Evolutionary conservation across 139 green algal species (phyloP).

Genomic region (Nannochloris sp.): DNA sequence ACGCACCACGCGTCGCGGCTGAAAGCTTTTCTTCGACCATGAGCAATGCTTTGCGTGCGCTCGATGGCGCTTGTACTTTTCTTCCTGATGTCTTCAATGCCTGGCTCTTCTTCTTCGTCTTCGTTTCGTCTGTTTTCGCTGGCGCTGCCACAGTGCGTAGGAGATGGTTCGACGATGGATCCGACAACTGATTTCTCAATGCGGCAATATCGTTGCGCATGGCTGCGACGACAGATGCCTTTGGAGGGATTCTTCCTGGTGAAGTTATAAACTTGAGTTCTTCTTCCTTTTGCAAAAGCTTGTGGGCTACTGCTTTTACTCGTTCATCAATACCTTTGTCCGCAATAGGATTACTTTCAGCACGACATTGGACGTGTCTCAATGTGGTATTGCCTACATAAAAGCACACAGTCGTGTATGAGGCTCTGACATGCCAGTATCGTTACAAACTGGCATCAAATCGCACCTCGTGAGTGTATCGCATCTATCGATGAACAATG

Average conservation of each 20-base stretch:
- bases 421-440: too few species aligned
- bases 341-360: background rate
- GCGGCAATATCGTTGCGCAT: constrained; percentile 7
- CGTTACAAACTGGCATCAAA: too few species aligned
- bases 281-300: constrained; percentile 9
- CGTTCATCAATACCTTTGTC: background rate
- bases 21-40: constrained; percentile 9
- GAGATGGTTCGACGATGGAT: background rate
- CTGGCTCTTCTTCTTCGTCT: background rate
- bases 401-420: too few species aligned
- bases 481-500: too few species aligned
- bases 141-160: too few species aligned
- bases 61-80: background rate
- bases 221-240: constrained; percentile 1
- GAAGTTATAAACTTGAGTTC: constrained; percentile 1
- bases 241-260: constrained; percentile 1
- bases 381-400: too few species aligned
- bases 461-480: too few species aligned
- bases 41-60: background rate
- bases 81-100: background rate
- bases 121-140: too few species aligned
- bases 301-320: background rate
- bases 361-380: too few species aligned
- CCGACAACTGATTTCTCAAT: background rate
- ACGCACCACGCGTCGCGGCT: background rate